A percentile compares a stretch with the other conserved stretches of the same genome.
Evolutionary conservation across 768 basidiomycete species (phyloP).

Genomic region (Stropharia rugosoannulata): DNA sequence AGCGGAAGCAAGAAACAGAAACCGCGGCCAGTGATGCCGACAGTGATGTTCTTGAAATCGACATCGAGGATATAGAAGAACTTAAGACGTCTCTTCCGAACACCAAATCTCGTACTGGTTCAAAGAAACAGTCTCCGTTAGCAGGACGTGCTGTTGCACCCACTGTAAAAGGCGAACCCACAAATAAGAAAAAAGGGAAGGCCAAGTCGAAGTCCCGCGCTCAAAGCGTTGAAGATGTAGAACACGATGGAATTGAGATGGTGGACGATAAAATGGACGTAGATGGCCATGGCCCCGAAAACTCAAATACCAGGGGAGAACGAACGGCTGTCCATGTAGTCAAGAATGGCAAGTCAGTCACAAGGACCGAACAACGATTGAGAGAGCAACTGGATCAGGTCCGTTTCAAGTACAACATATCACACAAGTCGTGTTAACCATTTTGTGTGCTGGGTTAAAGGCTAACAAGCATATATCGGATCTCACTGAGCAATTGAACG

Average conservation of each 20-base stretch:
- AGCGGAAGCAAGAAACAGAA: neutral
- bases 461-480: conserved; percentile 42
- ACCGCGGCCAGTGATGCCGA: neutral
- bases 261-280: neutral
- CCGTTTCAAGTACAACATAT: neutral
- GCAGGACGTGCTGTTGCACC: no score
- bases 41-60: neutral
- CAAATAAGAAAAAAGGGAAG: no score
- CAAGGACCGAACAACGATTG: conserved; percentile 15
- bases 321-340: conserved; percentile 3
- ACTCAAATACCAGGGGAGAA: neutral
- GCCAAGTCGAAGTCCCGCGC: no score
- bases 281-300: neutral
- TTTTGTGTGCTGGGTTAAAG: conserved; percentile 23
- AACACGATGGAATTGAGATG: neutral
- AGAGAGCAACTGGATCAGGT: conserved; percentile 26
- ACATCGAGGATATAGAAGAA: conserved; percentile 13
- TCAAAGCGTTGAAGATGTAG: conserved; percentile 10
- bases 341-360: conserved; percentile 5
- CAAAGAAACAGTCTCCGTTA: no score
- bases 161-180: no score
- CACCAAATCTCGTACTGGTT: no score
- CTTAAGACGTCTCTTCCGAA: no score
- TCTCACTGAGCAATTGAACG: conserved; percentile 56
- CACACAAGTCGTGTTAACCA: neutral